Conservation (phyloP, 2,329 filamentous ascomycete genomes). For the Fusarium redolens region DNA sequence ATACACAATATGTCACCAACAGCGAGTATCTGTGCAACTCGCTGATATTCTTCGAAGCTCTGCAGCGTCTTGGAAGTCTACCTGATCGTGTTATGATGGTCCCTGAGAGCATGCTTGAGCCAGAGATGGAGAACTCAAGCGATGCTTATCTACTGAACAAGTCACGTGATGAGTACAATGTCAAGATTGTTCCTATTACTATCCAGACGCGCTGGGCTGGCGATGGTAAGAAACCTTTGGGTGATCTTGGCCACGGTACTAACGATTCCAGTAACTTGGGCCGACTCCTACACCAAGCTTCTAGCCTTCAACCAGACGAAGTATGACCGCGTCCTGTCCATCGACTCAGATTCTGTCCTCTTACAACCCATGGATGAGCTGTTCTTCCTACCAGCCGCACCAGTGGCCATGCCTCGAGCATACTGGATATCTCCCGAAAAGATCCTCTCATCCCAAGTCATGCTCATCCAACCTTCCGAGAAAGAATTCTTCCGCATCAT, state of each 20-base stretch:
- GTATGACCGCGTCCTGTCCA: slow-evolving; percentile 62
- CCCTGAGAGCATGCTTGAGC: slow-evolving; percentile 52
- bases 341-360: slow-evolving; percentile 72
- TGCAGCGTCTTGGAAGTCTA: slow-evolving; percentile 54
- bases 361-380: slow-evolving; percentile 75
- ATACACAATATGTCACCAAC: slow-evolving; percentile 61
- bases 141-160: slow-evolving; percentile 53
- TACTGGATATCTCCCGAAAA: slow-evolving; percentile 73
- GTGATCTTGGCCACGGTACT: too few species aligned
- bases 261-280: slow-evolving; percentile 55
- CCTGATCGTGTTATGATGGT: slow-evolving; percentile 60
- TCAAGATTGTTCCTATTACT: slow-evolving; percentile 55
- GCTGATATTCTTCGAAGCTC: slow-evolving; percentile 60
- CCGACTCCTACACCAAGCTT: slow-evolving; percentile 74
- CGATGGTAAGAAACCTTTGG: too few species aligned
- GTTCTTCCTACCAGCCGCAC: slow-evolving; percentile 71
- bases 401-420: slow-evolving; percentile 75
- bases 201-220: too few species aligned
- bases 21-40: slow-evolving; percentile 61
- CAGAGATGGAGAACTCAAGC: slow-evolving; percentile 37
- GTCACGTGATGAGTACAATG: slow-evolving; percentile 57
- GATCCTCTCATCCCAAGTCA: slow-evolving; percentile 67
- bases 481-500: slow-evolving; percentile 58
- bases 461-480: slow-evolving; percentile 68
- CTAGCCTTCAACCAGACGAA: slow-evolving; percentile 75